Base-by-base conservation (phyloP, 1,284 basidiomycete species). In the Ustilago tritici region DNA sequence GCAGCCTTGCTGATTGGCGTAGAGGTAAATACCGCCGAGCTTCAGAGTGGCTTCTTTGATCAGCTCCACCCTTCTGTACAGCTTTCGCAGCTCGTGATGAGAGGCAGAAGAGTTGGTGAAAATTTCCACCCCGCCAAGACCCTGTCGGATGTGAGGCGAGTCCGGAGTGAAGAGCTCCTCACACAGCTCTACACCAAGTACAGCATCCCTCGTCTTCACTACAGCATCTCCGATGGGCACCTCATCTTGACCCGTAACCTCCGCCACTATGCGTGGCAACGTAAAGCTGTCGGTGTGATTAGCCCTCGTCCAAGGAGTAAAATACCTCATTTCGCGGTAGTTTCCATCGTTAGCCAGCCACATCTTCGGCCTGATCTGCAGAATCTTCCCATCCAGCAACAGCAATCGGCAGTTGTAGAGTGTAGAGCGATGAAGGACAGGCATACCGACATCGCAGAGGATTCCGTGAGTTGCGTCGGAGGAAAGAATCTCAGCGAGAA, bases 281-380 rank as follows among this genome's bases (percentile, higher is more conserved):
- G 92, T 93, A 83, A 95, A 93, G 58, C 94, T 92, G 86, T 99
- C 96, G 81, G 91, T 92, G 85, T 94, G 90, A 32, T 92, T 90
- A 81, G 93, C 92, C 85, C 95, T 95, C 85, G 89, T 88, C 96
- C 97, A 99, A 0, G 96, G 95, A 1, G 96, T 95, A 82, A 99
- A 99, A 87, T 94, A 96, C 40, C 97, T 89, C 81, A 98, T 89
- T 87, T 99, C 96, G 53, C 96, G 92, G 86, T 99, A 99, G 86
- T 99, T 98, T 11, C 96, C 96, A 82, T 98, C 95, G 84, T 99
- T 99, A 3, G 96, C 96, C 69, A 99, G 89, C 96, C 96, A 99
- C 95, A 99, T 95, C 88, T 99, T 99, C 0, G 96, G 97, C 12
- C 97, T 91, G 79, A 99, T 98, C 79, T 97, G 90, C 1, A 98